phyloP scores from a whole-genome alignment of 352 stramenopile genomes.

The Globisporangium viniferum region DNA sequence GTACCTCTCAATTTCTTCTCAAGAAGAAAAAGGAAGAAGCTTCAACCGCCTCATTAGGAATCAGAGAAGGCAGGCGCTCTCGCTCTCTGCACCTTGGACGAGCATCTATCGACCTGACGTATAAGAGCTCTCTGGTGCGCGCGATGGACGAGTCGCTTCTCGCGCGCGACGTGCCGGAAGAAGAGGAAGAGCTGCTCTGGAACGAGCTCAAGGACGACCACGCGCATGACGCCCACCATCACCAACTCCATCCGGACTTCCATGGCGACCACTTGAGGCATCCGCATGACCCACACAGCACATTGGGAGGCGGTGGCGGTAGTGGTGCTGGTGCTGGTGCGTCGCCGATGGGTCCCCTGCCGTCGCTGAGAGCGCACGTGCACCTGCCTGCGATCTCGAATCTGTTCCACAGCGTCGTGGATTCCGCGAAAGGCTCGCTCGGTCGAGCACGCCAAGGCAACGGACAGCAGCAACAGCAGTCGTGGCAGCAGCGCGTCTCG shows the following conservation, averaged over 20 bases:
- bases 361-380: conserved; percentile 62
- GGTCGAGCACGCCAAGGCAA: conserved; percentile 5
- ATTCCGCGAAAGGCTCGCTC: conserved; percentile 47
- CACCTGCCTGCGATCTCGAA: conserved; percentile 78
- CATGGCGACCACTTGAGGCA: background rate
- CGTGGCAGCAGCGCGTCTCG: conserved; percentile 22
- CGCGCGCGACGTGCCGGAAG: conserved; percentile 27
- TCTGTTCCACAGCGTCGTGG: conserved; percentile 64
- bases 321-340: no score
- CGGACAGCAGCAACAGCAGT: conserved; percentile 6
- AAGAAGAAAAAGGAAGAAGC: background rate
- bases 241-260: conserved; percentile 2
- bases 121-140: background rate
- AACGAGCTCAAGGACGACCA: conserved; percentile 68
- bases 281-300: background rate
- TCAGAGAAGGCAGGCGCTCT: no score
- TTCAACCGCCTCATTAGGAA: conserved; percentile 2
- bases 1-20: no score
- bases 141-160: conserved; percentile 74
- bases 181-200: conserved; percentile 79
- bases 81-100: background rate
- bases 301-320: background rate
- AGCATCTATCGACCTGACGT: background rate
- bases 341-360: conserved; percentile 26
- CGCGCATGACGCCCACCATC: conserved; percentile 11